Conservation (phyloP, 208 protist species). For the Naegleria lovaniensis region DNA sequence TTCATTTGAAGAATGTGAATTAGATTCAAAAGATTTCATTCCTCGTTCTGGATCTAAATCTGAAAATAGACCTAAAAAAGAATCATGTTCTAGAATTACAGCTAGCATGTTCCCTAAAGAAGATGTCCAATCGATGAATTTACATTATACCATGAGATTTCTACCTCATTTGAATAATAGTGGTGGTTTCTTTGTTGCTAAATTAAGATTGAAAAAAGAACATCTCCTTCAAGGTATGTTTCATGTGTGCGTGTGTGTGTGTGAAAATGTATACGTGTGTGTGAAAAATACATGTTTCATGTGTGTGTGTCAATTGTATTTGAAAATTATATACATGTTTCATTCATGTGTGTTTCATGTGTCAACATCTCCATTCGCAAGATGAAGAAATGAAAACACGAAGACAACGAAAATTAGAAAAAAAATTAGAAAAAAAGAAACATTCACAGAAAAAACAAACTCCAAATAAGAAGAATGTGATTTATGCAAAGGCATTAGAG, state of each 20-base stretch:
- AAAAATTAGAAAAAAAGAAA: neutral
- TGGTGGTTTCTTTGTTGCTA: conserved; percentile 93
- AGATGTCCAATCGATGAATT: conserved; percentile 51
- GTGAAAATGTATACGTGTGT: no score
- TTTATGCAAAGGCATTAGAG: neutral
- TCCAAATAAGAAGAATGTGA: neutral
- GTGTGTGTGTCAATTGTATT: no score
- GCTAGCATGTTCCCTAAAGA: conserved; percentile 31
- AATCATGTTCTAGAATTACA: neutral
- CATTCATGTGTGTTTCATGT: no score
- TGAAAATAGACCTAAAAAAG: neutral
- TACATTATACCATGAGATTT: conserved; percentile 78
- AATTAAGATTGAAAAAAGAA: neutral
- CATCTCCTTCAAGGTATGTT: no score
- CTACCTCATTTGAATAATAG: conserved; percentile 84
- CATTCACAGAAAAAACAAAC: neutral
- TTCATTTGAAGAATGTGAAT: neutral
- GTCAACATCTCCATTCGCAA: no score
- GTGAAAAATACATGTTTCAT: no score
- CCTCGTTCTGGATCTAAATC: neutral
- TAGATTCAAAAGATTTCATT: neutral
- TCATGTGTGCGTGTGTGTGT: no score
- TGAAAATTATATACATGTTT: no score
- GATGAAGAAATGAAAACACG: neutral
- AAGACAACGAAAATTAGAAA: neutral